phyloP scores from a whole-genome alignment of 2,329 filamentous ascomycete genomes.

The Teratosphaeria nubilosa region DNA sequence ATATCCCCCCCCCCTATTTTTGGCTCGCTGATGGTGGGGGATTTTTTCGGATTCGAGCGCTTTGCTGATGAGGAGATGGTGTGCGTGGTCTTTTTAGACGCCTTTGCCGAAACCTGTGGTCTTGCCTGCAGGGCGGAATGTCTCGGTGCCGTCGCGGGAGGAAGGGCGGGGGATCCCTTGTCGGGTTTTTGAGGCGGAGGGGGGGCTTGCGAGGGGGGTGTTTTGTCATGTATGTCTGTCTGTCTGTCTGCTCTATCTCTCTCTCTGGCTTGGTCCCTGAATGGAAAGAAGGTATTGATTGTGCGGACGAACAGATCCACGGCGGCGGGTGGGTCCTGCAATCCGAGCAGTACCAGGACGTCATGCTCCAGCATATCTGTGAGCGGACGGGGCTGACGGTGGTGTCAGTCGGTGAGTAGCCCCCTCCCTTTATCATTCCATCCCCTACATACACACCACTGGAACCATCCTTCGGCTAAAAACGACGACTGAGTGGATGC shows the following conservation, averaged over 20 bases:
- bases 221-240: conserved; percentile 39
- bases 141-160: conserved; percentile 44
- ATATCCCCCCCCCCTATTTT: neutral
- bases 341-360: conserved; percentile 35
- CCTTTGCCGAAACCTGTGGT: conserved; percentile 34
- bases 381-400: conserved; percentile 39
- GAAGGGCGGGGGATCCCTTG: conserved; percentile 41
- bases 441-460: too few relatives aligned
- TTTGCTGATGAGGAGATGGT: neutral
- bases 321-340: conserved; percentile 40
- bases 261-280: too few relatives aligned
- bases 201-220: conserved; percentile 24
- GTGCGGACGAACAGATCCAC: conserved; percentile 34
- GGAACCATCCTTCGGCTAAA: too few relatives aligned
- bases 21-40: too few relatives aligned
- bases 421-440: too few relatives aligned
- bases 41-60: neutral
- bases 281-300: too few relatives aligned
- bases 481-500: too few relatives aligned
- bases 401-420: conserved; percentile 33
- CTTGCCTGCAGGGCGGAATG: conserved; percentile 38
- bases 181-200: conserved; percentile 42
- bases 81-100: too few relatives aligned
- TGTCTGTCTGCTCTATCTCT: too few relatives aligned
- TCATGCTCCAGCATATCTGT: conserved; percentile 40